These are phyloP conservation scores for Conticribra weissflogii DNA, from an alignment of 108 stramenopile species.

Conservation along the genomic window DNA sequence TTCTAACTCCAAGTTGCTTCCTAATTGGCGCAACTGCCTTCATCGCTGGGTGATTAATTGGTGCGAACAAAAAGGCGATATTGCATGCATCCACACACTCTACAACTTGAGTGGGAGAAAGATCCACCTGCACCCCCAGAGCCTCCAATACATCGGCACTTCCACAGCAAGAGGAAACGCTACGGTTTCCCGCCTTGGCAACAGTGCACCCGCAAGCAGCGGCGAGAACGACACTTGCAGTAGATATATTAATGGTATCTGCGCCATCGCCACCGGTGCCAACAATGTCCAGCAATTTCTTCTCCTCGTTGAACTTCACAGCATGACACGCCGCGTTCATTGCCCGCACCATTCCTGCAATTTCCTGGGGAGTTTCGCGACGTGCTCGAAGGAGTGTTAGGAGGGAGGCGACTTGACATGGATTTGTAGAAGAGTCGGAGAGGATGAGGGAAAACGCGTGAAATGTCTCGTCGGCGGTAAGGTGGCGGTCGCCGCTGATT, in stretches of 20 bases:
- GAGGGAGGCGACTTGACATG: slow-evolving; percentile 85
- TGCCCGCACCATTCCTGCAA: slow-evolving; percentile 95
- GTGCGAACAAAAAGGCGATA: slow-evolving; percentile 98
- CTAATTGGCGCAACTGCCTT: slow-evolving; percentile 94
- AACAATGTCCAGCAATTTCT: slow-evolving; percentile 95
- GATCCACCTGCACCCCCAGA: slow-evolving; percentile 93
- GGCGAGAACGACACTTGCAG: slow-evolving; percentile 93
- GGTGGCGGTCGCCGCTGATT: slow-evolving; percentile 74
- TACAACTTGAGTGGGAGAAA: slow-evolving; percentile 85
- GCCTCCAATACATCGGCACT: slow-evolving; percentile 95
- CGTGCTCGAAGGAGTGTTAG: slow-evolving; percentile 90
- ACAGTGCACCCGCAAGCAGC: slow-evolving; percentile 95
- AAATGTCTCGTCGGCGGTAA: slow-evolving; percentile 83
- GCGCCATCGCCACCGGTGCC: slow-evolving; percentile 99
- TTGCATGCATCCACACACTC: slow-evolving; percentile 87
- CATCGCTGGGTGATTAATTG: slow-evolving; percentile 98
- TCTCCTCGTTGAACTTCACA: slow-evolving; percentile 60
- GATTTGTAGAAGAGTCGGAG: slow-evolving; percentile 64
- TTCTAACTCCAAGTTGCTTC: slow-evolving; percentile 92
- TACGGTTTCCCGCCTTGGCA: slow-evolving; percentile 97
- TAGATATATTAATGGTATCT: slow-evolving; percentile 98
- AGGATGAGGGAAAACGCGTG: slow-evolving; percentile 83
- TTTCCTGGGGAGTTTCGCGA: slow-evolving; percentile 91
- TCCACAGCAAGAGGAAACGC: slow-evolving; percentile 92
- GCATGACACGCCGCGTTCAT: slow-evolving; percentile 89